phyloP scores from a whole-genome alignment of 352 stramenopile species.

The Phytophthora citrophthora region DNA sequence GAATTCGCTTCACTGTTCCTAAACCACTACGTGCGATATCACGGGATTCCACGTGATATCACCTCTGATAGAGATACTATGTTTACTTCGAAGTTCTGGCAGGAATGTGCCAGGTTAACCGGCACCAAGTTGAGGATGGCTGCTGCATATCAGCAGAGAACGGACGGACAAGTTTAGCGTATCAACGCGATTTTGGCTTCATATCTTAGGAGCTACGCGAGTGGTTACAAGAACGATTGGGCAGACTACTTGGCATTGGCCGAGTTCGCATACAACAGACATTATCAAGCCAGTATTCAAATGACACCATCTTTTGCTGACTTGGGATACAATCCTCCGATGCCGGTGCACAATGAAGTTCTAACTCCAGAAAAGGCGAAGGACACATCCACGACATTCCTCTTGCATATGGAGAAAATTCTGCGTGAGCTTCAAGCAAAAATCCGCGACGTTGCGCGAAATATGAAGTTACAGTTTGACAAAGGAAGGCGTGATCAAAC shows the following conservation, averaged over 20 bases:
- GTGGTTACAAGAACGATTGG: constrained; percentile 11
- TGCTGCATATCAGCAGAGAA: constrained; percentile 7
- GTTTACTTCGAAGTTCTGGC: constrained; percentile 15
- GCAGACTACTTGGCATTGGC: background rate
- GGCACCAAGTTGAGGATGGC: constrained; percentile 8
- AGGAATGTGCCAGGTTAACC: background rate
- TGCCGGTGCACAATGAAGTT: too few species aligned
- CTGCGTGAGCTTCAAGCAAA: too few species aligned
- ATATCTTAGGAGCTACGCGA: background rate
- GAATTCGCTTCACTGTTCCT: background rate
- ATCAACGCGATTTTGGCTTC: constrained; percentile 7
- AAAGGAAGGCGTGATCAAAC: too few species aligned
- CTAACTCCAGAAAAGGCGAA: too few species aligned
- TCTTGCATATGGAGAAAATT: too few species aligned
- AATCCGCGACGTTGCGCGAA: too few species aligned
- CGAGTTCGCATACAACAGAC: constrained; percentile 6
- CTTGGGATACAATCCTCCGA: background rate
- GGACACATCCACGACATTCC: too few species aligned
- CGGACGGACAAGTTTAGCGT: constrained; percentile 9
- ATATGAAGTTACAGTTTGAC: too few species aligned
- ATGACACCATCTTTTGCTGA: background rate
- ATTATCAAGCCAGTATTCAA: background rate
- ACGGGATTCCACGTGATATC: constrained; percentile 5
- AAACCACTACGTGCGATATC: constrained; percentile 6
- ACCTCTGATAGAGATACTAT: constrained; percentile 9